Conservation (phyloP, 2,329 filamentous ascomycete species). For the Colletotrichum sp. region DNA sequence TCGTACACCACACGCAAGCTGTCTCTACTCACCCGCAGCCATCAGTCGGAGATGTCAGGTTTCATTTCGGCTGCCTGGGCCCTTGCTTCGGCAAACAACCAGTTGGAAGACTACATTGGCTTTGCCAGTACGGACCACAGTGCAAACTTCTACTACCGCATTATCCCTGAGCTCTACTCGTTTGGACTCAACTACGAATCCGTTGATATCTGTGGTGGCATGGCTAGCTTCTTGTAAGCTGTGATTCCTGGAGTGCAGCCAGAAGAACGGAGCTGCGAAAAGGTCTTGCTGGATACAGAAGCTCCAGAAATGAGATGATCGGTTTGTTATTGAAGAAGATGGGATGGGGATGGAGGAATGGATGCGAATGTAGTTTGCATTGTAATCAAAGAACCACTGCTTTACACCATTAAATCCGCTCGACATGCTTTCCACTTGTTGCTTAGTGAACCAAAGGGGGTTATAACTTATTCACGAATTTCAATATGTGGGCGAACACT, state of each 20-base stretch:
- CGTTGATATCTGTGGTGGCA: background rate
- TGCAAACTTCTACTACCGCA: background rate
- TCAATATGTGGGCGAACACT: background rate
- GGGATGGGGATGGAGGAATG: background rate
- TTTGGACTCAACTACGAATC: background rate
- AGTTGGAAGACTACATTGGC: background rate
- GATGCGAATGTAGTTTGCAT: rapidly evolving
- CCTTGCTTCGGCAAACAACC: background rate
- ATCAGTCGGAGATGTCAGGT: background rate
- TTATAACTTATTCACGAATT: background rate
- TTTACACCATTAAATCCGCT: too few relatives aligned
- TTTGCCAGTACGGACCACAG: background rate
- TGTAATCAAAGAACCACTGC: too few relatives aligned
- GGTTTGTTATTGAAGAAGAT: rapidly evolving
- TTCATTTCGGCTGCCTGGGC: background rate
- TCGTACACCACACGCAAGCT: background rate
- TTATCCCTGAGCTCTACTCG: background rate
- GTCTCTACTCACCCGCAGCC: background rate
- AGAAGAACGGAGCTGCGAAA: background rate
- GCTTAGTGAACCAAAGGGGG: background rate
- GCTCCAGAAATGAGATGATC: background rate
- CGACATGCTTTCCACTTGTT: background rate
- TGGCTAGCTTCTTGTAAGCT: background rate
- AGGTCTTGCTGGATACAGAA: background rate
- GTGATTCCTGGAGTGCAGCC: rapidly evolving